Percentiles rank a stretch among this genome's conserved stretches.
phyloP scores from a whole-genome alignment of 495 filamentous ascomycete genomes.

The Rostrohypoxylon terebratum region DNA sequence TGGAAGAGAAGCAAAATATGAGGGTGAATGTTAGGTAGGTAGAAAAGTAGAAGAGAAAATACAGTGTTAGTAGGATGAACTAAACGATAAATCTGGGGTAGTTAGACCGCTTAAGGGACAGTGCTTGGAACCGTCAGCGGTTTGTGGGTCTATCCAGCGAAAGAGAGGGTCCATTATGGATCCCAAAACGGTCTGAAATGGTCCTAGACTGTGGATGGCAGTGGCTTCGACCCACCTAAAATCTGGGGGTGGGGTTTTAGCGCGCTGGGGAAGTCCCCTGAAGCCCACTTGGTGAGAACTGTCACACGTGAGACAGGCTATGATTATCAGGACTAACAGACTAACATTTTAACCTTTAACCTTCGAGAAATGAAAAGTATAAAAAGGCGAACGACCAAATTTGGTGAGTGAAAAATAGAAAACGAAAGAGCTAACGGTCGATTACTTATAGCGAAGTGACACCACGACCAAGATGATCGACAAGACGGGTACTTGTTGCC shows the following conservation, averaged over 20 bases:
- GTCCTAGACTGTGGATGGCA: constrained; percentile 13
- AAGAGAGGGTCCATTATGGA: not conserved
- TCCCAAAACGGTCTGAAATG: not conserved
- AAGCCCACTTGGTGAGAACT: constrained; percentile 28
- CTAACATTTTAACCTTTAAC: not conserved
- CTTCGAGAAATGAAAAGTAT: constrained; percentile 8
- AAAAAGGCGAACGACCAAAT: not conserved
- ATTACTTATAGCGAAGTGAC: constrained; percentile 33
- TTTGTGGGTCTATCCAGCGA: constrained; percentile 26
- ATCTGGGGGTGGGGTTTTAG: constrained; percentile 46
- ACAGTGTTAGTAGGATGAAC: constrained; percentile 11
- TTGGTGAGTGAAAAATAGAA: not conserved
- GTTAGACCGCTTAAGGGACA: constrained; percentile 19
- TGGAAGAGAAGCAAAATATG: not conserved
- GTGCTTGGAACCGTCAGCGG: constrained; percentile 9
- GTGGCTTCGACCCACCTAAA: constrained; percentile 23
- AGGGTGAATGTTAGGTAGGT: too few relatives aligned
- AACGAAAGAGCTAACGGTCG: not conserved
- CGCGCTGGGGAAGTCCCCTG: constrained; percentile 27
- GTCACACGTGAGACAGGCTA: constrained; percentile 35
- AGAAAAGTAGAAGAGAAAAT: constrained; percentile 3
- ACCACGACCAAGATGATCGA: constrained; percentile 32
- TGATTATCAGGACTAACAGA: constrained; percentile 6
- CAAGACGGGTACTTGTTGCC: constrained; percentile 17
- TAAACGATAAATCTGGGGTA: constrained; percentile 5